Evolutionary conservation across 2,329 filamentous ascomycete genomes (phyloP), one percentile per base, ranked within the genome.

Genomic region (Pseudogymnoascus verrucosus): DNA sequence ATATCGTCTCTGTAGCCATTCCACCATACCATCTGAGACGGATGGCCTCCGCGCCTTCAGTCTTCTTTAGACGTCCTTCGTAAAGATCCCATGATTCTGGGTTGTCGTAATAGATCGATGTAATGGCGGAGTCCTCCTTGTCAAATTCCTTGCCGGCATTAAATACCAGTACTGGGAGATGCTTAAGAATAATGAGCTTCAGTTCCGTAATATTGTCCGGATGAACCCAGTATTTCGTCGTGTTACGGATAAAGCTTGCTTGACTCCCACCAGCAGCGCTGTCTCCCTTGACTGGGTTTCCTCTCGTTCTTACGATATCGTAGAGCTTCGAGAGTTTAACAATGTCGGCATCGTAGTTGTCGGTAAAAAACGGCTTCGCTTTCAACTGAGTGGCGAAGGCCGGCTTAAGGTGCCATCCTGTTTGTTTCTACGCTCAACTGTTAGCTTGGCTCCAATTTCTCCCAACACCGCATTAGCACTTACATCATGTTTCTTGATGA

Each of bases 151-250:
- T 99, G 80, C 88, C 96, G 12, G 93, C 84, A 74, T 98, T 99
- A 82, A 98, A 99, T 10, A 99, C 95, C 14, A 99, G 82, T 7
- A 99, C 95, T 0, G 95, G 95, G 67, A 99, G 82, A 79, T 99
- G 95, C 82, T 99, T 98, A 62, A 99, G 81, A 73, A 99, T 93
- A 73, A 99, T 93, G 75, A 99, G 87, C 80, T 99, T 99, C 66
- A 99, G 78, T 78, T 99, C 95, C 4, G 95, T 98, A 70, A 99
- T 95, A 73, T 99, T 99, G 77, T 98, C 95, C 2, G 90, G 91
- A 73, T 99, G 95, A 54, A 99, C 95, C 95, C 95, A 99, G 79
- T 99, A 99, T 77, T 99, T 99, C 34, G 95, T 99, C 0, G 95
- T 99, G 74, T 98, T 91, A 65, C 95, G 90, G 66, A 99, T 87